Base-by-base conservation (phyloP, 192 early-diverging fungal species). In the Funneliformis mosseae region DNA sequence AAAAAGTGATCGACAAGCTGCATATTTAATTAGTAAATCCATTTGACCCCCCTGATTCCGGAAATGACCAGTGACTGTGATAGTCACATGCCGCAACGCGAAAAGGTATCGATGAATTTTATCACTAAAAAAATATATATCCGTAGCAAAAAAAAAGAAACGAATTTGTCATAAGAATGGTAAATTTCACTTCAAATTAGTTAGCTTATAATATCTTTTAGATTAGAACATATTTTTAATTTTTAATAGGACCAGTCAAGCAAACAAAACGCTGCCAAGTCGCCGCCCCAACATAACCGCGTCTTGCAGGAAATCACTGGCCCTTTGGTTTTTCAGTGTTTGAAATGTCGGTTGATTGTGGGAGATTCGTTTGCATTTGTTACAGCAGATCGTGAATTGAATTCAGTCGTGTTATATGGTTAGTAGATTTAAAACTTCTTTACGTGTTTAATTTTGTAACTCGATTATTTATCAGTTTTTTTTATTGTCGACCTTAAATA, bases 351-450 rank as follows among this genome's bases (percentile, higher is more conserved):
- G 39, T 8, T 74, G n/a, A 80, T 80, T 23, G 79, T 80, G 21
- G 79, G 70, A 1, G 79, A 80, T 66, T 80, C 79, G 10, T 80
- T 75, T 45, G 71, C 79, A 38, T 80, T 33, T 18, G 69, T 80
- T 27, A 45, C 55, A 46, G 69, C 79, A 8, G 70, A 80, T 18
- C 42, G 43, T 9, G 70, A 62, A 28, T 64, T 80, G 50, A 74
- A 76, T 5, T 64, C 48, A 11, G 61, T 80, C 25, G 59, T 38
- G n/a, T 23, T 80, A 64, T 76, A 76, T 60, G 79, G 79, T 80
- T 21, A 74, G 66, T n/a, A 50, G 12, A 33, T 33, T 73, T 41
- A 45, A 21, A 38, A 12, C 73, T n/a, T 74, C 28, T 23, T 43
- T 27, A 25, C 23, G 60, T 12, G 76, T 46, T 67, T 67, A 8